Conservation (phyloP, 2,329 filamentous ascomycete species). For the Stylonectria norvegica region DNA sequence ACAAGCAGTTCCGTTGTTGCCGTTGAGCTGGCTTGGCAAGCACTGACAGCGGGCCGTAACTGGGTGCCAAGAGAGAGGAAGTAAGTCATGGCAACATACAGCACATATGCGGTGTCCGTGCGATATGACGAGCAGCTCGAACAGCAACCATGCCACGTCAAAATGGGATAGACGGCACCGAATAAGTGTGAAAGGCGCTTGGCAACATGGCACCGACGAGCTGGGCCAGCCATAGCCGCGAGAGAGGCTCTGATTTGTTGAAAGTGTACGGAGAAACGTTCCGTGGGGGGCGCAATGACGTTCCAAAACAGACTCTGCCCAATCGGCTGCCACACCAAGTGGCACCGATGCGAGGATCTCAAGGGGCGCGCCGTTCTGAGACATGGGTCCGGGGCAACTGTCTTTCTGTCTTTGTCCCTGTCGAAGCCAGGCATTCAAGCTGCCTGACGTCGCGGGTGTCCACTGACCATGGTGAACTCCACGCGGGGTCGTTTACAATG, state of each 20-base stretch:
- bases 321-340: background rate
- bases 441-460: background rate
- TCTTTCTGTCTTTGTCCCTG: constrained; percentile 12
- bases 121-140: constrained; percentile 4
- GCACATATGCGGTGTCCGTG: constrained; percentile 22
- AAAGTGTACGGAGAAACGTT: constrained; percentile 8
- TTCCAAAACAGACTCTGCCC: constrained; percentile 11
- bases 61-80: constrained; percentile 10
- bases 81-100: constrained; percentile 14
- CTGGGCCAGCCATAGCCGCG: constrained; percentile 26
- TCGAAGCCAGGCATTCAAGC: constrained; percentile 1
- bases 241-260: constrained; percentile 22
- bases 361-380: constrained; percentile 23
- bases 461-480: background rate
- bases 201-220: constrained; percentile 23
- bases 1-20: constrained; percentile 15
- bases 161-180: constrained; percentile 3
- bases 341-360: constrained; percentile 16
- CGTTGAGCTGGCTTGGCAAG: constrained; percentile 12
- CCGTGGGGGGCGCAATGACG: constrained; percentile 27
- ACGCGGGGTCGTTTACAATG: background rate
- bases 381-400: constrained; percentile 22
- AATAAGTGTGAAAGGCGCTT: constrained; percentile 9
- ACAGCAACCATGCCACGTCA: constrained; percentile 6
- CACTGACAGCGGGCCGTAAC: constrained; percentile 6